Evolutionary conservation across 306 rosid genomes (phyloP), one percentile per base, ranked within the genome.

Genomic region (Gastrolobium villosum): DNA sequence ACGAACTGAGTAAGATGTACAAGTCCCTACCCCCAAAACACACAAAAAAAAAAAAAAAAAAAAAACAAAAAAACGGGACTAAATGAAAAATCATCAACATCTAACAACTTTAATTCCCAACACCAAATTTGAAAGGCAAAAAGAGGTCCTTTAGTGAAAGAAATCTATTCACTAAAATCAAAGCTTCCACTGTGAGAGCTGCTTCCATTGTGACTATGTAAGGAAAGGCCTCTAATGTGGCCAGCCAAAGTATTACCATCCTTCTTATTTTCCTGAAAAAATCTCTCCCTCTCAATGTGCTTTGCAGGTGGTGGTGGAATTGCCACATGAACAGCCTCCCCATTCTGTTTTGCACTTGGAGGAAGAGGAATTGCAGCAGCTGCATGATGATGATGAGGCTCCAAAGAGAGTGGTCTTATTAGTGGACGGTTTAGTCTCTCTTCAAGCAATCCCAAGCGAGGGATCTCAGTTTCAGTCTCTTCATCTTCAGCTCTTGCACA

Each of bases 261-360:
- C 20, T 62, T 48, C 74, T 86, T 91, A 82, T 72, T 95, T 52
- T 87, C 95, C 83, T 87, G 96, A 81, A 95, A 95, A 87, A 79
- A 95, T 56, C 62, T 88, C 87, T 92, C 96, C 82, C 99, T 91
- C 82, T 95, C 99, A 1, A 80, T 2, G 84, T 89, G 99, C 79
- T 91, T 92, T 43, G 93, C 86, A 8, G 99, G 99, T 39, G 99
- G 99, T 3, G 99, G 99, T 14, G 99, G 99, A 82, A 95, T 88
- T 5, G 78, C 84, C 49, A 83, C 83, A 35, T 59, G 86, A 66
- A 68, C 70, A 53, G 55, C 37, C 68, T 82, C 84, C 45, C 35
- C 32, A 3, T 64, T 57, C 5, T 79, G 68, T 70, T 71, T 86
- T 45, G 90, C 84, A 37, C 39, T 74, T 43, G 75, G 85, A 15